These are phyloP conservation scores for Colletotrichum sp. DNA, from an alignment of 2,329 filamentous ascomycete species.

Conservation along the genomic window DNA sequence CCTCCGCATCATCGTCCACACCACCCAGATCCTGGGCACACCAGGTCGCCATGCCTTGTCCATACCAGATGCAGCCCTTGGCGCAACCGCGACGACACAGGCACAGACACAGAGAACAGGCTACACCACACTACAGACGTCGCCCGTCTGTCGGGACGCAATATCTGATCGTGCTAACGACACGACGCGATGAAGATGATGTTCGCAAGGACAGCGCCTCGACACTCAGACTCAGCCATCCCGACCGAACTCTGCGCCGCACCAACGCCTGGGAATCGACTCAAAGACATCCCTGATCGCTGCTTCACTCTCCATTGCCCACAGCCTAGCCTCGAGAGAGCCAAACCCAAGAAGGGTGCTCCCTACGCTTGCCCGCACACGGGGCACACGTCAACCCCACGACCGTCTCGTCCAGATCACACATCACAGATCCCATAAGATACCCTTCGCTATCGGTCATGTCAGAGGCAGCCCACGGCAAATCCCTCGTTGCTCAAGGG, in stretches of 20 bases:
- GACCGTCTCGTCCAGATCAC: conserved; percentile 11
- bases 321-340: not conserved
- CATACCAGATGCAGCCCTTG: not conserved
- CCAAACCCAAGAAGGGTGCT: not conserved
- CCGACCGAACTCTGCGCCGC: not conserved
- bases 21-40: not conserved
- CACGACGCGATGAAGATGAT: not conserved
- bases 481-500: not conserved
- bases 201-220: conserved; percentile 6
- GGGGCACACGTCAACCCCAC: conserved; percentile 6
- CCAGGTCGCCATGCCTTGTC: not conserved
- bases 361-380: not conserved
- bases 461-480: conserved; percentile 7
- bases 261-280: not conserved
- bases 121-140: not conserved
- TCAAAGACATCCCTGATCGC: conserved; percentile 8
- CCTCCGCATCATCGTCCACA: not conserved
- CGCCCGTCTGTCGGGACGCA: not conserved
- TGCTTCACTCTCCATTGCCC: not conserved
- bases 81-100: not conserved
- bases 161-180: not conserved
- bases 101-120: not conserved
- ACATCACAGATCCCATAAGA: not conserved
- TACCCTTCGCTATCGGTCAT: not conserved
- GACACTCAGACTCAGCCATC: not conserved